phyloP scores from a whole-genome alignment of 768 basidiomycete species.

The Amylocystis lapponica region DNA sequence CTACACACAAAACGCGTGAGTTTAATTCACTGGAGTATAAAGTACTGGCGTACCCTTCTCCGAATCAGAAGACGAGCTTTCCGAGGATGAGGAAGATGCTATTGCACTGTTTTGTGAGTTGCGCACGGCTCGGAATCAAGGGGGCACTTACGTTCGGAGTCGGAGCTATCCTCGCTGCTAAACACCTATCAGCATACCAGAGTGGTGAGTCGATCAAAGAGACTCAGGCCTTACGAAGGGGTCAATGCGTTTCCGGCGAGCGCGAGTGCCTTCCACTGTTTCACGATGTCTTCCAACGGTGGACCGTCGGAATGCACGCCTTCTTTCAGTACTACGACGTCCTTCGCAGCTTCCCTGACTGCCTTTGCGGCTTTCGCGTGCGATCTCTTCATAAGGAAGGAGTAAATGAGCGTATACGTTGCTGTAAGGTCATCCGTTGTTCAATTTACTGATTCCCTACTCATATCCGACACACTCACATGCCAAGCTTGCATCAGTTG shows the following conservation, averaged over 20 bases:
- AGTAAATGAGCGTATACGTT: conserved; percentile 71
- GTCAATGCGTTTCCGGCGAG: conserved; percentile 20
- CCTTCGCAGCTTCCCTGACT: conserved; percentile 68
- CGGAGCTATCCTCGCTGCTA: conserved; percentile 14
- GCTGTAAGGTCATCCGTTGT: too few species aligned
- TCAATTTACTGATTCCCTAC: too few species aligned
- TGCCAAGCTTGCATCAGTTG: too few species aligned
- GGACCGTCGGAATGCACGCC: conserved; percentile 41
- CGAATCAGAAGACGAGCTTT: too few species aligned
- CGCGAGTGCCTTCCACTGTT: conserved; percentile 49
- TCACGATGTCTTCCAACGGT: conserved; percentile 59
- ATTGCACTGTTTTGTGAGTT: too few species aligned
- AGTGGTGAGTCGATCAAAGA: conserved; percentile 1
- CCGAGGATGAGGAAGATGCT: too few species aligned
- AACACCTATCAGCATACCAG: conserved; percentile 5
- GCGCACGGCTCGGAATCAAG: too few species aligned
- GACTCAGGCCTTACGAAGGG: neutral
- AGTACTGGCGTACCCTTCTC: too few species aligned
- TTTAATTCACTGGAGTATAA: too few species aligned
- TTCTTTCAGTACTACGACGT: conserved; percentile 55
- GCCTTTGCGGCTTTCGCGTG: conserved; percentile 70
- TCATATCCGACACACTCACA: too few species aligned
- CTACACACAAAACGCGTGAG: too few species aligned
- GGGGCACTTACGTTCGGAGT: conserved; percentile 13
- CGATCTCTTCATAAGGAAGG: conserved; percentile 60